phyloP scores from a whole-genome alignment of 768 basidiomycete genomes.

The Naganishia vishniacii region DNA sequence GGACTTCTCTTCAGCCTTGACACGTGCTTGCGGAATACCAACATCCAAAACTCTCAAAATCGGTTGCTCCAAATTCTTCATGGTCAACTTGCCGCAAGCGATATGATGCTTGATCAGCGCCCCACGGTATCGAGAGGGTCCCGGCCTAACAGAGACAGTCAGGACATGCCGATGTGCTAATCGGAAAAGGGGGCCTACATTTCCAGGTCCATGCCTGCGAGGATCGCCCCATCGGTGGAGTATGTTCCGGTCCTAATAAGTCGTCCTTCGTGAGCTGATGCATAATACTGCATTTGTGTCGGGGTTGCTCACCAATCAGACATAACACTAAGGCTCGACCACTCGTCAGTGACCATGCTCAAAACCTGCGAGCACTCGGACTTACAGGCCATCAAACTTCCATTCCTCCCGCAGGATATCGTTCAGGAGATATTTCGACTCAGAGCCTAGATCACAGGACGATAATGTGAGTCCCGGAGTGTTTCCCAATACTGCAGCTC shows the following conservation, averaged over 20 bases:
- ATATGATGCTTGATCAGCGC: constrained; percentile 48
- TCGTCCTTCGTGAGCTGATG: constrained; percentile 8
- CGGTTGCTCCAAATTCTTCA: constrained; percentile 61
- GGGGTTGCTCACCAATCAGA: constrained; percentile 62
- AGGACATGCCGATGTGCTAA: background rate
- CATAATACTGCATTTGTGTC: background rate
- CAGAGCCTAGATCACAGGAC: constrained; percentile 61
- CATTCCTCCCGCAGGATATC: constrained; percentile 66
- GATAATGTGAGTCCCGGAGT: background rate
- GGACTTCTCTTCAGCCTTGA: background rate
- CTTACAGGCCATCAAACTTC: constrained; percentile 58
- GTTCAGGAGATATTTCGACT: constrained; percentile 59
- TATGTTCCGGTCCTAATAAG: constrained; percentile 55
- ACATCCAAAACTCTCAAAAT: constrained; percentile 50
- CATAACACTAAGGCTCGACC: constrained; percentile 55
- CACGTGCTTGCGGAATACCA: background rate
- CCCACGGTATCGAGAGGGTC: constrained; percentile 36
- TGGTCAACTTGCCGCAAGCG: constrained; percentile 59
- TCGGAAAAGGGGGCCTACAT: constrained; percentile 35
- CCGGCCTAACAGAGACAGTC: constrained; percentile 28
- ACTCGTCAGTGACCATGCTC: background rate
- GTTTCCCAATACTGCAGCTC: constrained; percentile 54
- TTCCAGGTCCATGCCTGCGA: constrained; percentile 72
- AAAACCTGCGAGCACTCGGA: background rate
- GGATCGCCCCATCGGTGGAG: constrained; percentile 60